Base-by-base conservation (phyloP, 345 rosid genomes). In the Boechera divaricarpa region DNA sequence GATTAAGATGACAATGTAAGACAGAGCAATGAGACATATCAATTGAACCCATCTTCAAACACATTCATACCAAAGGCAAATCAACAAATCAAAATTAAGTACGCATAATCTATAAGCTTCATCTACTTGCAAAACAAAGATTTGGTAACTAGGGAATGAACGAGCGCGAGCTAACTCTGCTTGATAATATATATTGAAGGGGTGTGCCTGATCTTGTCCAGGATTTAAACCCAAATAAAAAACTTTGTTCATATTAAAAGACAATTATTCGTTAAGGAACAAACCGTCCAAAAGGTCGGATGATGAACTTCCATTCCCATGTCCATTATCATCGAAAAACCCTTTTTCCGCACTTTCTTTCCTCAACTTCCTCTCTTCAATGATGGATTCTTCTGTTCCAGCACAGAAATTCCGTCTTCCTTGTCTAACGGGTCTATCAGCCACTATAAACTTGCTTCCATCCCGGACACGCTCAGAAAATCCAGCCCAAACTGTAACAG, bases 401-500 rank as follows among this genome's bases (percentile, higher is more conserved):
- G 86, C 70, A 73, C 96, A 85, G 81, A 83, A 84, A 56, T 78
- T 90, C n/a, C 85, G 74, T 75, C 82, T 71, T 39, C 63, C 83
- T 84, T 84, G 93, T 77, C 86, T 90, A 31, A 63, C 61, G 0
- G 91, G 89, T 77, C 53, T 92, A 76, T 88, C 97, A 2, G 94
- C 96, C 58, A 95, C 97, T 71, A 87, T 71, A 82, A 85, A 95
- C 80, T 95, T 95, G 86, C 82, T 88, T 33, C 98, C 97, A 41
- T 92, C 91, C 2, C 92, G 96, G 26, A 36, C 75, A 82, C 93
- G 87, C 82, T 92, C 96, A 18, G 98, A 74, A 82, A 95, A 89
- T 21, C 96, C 96, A 67, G 98, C 98, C 99, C 99, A 95, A 73
- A 93, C 99, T 95, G 93, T 65, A 73, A 32, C 47, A 60, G 36